Evolutionary conservation across 768 basidiomycete species (phyloP).

Genomic region (Collybia sp.): DNA sequence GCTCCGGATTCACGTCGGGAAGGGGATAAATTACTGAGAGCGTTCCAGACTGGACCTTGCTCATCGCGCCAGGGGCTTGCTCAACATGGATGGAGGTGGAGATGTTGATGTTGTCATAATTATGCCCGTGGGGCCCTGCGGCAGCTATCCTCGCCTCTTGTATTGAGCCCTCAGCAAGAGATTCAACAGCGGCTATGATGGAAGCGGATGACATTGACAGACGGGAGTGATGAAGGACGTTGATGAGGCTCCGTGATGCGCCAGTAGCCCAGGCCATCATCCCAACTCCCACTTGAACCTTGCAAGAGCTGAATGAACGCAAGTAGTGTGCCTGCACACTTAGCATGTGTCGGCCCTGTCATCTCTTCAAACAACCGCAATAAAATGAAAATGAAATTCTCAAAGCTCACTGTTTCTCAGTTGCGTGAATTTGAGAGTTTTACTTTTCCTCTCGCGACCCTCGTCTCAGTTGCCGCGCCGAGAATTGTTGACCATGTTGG

Average conservation of each 20-base stretch:
- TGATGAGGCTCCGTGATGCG: neutral
- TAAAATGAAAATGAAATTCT: too few species aligned
- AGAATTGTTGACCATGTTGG: constrained; percentile 3
- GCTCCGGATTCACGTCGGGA: constrained; percentile 9
- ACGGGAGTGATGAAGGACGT: constrained; percentile 3
- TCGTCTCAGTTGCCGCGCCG: neutral
- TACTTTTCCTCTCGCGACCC: too few species aligned
- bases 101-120: constrained; percentile 21
- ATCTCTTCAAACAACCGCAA: too few species aligned
- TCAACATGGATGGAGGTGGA: constrained; percentile 24
- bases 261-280: constrained; percentile 4
- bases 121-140: neutral
- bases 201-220: constrained; percentile 4
- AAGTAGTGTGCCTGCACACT: constrained; percentile 1
- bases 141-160: constrained; percentile 1
- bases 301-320: constrained; percentile 1
- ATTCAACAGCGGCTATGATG: neutral
- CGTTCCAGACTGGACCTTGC: constrained; percentile 31
- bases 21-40: constrained; percentile 24
- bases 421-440: neutral
- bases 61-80: constrained; percentile 16
- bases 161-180: constrained; percentile 2
- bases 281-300: constrained; percentile 3
- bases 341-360: constrained; percentile 2
- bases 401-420: too few species aligned